These are phyloP conservation scores for Fusarium pilosicola DNA, from an alignment of 2,329 filamentous ascomycete genomes.

Conservation along the genomic window DNA sequence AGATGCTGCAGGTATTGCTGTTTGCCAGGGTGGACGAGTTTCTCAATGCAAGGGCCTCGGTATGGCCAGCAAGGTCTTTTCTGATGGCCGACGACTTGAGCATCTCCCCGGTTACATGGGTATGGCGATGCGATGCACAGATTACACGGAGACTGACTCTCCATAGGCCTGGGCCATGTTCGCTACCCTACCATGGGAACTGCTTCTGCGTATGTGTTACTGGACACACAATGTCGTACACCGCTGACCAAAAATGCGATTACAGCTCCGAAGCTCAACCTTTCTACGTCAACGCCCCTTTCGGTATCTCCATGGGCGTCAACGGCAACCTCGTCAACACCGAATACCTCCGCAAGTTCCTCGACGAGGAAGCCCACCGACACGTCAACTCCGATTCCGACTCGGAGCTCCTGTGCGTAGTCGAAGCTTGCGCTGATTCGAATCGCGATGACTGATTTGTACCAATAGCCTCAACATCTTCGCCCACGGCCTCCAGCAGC, in stretches of 20 bases:
- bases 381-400: slow-evolving; percentile 93
- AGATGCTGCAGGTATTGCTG: slow-evolving; percentile 87
- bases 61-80: slow-evolving; percentile 77
- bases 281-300: slow-evolving; percentile 85
- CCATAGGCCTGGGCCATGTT: slow-evolving; percentile 73
- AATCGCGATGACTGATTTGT: slow-evolving; percentile 49
- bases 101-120: slow-evolving; percentile 79
- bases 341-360: slow-evolving; percentile 72
- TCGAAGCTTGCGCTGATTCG: neutral
- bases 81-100: slow-evolving; percentile 77
- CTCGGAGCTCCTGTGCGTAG: slow-evolving; percentile 59
- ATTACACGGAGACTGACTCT: slow-evolving; percentile 21
- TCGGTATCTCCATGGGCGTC: slow-evolving; percentile 56
- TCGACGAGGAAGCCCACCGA: slow-evolving; percentile 82
- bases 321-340: slow-evolving; percentile 91
- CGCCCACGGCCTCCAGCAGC: slow-evolving; percentile 82
- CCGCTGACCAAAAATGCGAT: neutral
- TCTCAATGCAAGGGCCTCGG: slow-evolving; percentile 93
- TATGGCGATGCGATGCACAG: slow-evolving; percentile 6
- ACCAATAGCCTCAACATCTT: slow-evolving; percentile 85
- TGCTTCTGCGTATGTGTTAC: slow-evolving; percentile 58
- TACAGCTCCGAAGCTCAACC: slow-evolving; percentile 86
- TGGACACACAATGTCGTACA: neutral
- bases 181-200: slow-evolving; percentile 91
- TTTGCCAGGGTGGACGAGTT: slow-evolving; percentile 81